Evolutionary conservation across 768 basidiomycete genomes (phyloP).

Genomic region (Lentinus brumalis): DNA sequence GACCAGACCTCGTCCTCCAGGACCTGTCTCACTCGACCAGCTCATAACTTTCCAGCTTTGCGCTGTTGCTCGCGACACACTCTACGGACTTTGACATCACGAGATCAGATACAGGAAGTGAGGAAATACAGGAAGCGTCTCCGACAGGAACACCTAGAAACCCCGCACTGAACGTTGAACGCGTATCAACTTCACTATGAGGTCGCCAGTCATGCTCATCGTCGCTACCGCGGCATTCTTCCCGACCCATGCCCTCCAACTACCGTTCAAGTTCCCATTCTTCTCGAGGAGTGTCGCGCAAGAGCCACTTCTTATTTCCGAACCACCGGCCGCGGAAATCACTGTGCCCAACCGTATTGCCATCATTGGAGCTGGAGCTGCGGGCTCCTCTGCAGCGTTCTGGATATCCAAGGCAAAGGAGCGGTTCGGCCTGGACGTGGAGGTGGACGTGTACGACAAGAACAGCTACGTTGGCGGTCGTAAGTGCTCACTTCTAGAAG

Average conservation of each 20-base stretch:
- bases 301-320: slow-evolving; percentile 2
- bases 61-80: no score
- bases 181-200: slow-evolving; percentile 3
- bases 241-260: slow-evolving; percentile 20
- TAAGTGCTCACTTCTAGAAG: slow-evolving; percentile 44
- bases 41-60: no score
- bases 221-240: slow-evolving; percentile 10
- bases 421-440: slow-evolving; percentile 65
- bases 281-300: slow-evolving; percentile 9
- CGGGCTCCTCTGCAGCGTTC: slow-evolving; percentile 79
- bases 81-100: no score
- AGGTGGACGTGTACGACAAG: slow-evolving; percentile 85
- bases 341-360: slow-evolving; percentile 60
- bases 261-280: slow-evolving; percentile 23
- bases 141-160: background rate
- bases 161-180: no score
- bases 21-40: no score
- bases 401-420: slow-evolving; percentile 83
- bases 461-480: slow-evolving; percentile 79
- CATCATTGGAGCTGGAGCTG: slow-evolving; percentile 90
- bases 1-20: no score
- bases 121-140: no score
- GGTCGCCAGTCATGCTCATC: slow-evolving; percentile 4
- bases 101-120: no score
- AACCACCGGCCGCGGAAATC: background rate